Conservation (phyloP, 306 rosid species). For the Fragaria ananassa region DNA sequence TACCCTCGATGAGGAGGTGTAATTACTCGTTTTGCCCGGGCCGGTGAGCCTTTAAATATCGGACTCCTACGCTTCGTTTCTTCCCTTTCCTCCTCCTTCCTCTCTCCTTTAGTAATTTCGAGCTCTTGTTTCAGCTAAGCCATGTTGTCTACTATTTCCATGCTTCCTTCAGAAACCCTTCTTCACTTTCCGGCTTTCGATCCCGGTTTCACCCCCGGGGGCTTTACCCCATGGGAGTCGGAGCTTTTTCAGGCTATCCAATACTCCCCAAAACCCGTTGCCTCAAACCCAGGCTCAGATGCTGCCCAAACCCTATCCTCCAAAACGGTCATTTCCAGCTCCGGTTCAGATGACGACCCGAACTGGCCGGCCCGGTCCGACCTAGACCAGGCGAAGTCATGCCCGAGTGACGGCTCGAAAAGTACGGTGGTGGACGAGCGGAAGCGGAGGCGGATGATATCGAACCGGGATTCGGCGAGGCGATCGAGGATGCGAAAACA, state of each 20-base stretch:
- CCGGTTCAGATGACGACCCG: conserved; percentile 39
- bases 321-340: conserved; percentile 7
- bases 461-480: conserved; percentile 92
- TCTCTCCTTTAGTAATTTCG: conserved; percentile 24
- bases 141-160: conserved; percentile 60
- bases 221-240: conserved; percentile 43
- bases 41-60: conserved; percentile 37
- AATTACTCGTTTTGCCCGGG: conserved; percentile 17
- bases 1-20: conserved; percentile 10
- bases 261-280: conserved; percentile 25
- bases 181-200: conserved; percentile 44
- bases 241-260: conserved; percentile 26
- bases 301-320: conserved; percentile 5
- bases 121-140: conserved; percentile 15
- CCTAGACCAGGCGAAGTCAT: conserved; percentile 24
- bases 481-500: conserved; percentile 92
- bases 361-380: conserved; percentile 2
- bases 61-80: conserved; percentile 47
- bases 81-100: conserved; percentile 79
- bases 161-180: conserved; percentile 33
- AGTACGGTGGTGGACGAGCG: conserved; percentile 46
- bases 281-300: conserved; percentile 43
- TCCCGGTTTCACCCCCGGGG: conserved; percentile 27
- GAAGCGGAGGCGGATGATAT: conserved; percentile 72
- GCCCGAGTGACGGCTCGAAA: conserved; percentile 9